Evolutionary conservation across 148 eudicot genomes (phyloP), one percentile per base, ranked within the genome.

Genomic region (Pouteria glomerata): DNA sequence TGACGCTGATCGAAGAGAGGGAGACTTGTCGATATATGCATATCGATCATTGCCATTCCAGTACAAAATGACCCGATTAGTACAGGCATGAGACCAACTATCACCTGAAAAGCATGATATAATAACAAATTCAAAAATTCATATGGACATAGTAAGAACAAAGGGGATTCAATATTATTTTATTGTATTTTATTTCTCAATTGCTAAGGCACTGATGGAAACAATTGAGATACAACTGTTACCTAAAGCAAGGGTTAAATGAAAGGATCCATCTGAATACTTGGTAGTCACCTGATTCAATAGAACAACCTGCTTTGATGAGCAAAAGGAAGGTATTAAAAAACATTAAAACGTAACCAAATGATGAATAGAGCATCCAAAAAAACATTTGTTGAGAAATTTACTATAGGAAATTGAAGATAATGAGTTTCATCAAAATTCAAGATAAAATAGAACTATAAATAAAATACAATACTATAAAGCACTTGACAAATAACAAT

Each of bases 71-170:
- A 95, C 67, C 66, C 98, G 87, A 61, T 91, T 91, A 26, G 98
- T 95, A 82, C 91, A 80, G 47, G 98, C 91, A 71, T 95, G 98
- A 14, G 98, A 86, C 98, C 97, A 95, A 57, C 96, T 89, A 73
- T 95, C 98, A 67, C 98, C 97, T 94, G 84, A 64, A 60, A 31
- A 73, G 45, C 62, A 67, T 27, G 48, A 63, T 57, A 52, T n/a
- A 23, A 67, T 23, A 68, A 47, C 30, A 45, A 47, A 52, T 37
- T 67, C 23, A 1, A 41, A 3, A 50, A 62, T 7, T 0, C 1
- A 29, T 1, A 19, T 57, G 30, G 23, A 11, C 6, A 42, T 23
- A 24, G 30, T 13, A 48, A 56, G 27, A 57, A 31, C 23, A 24
- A 64, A 13, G 63, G 61, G 62, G 66, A n/a, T 24, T 55, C 51